Evolutionary conservation across 1,284 basidiomycete genomes (phyloP).

Genomic region (Filobasidium uniguttulatum): DNA sequence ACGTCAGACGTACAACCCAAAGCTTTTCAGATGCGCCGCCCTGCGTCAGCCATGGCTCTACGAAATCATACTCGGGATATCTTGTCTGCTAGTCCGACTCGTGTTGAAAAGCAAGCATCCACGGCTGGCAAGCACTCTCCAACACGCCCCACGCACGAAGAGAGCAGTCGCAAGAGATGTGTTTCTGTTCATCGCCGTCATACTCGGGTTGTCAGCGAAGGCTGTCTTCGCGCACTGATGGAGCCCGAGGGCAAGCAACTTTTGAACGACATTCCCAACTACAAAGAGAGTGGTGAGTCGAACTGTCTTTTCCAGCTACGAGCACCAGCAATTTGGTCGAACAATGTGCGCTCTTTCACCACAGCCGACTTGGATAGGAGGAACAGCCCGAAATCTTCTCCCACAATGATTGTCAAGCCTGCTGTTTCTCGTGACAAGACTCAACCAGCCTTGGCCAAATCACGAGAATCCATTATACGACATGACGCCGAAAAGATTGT

Average conservation of each 20-base stretch:
- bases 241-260: not conserved
- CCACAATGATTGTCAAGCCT: no score
- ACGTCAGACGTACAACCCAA: no score
- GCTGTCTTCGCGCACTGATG: not conserved
- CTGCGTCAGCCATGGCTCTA: conserved; percentile 8
- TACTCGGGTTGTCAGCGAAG: conserved; percentile 8
- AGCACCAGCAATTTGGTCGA: no score
- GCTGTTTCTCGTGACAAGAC: no score
- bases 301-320: no score
- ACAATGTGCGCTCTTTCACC: no score
- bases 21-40: conserved; percentile 8
- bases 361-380: no score
- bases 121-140: not conserved
- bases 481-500: not conserved
- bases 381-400: no score
- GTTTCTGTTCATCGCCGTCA: conserved; percentile 4
- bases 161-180: not conserved
- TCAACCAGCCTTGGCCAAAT: no score
- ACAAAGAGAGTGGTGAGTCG: no score
- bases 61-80: not conserved
- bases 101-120: not conserved
- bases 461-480: not conserved
- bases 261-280: no score
- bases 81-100: not conserved
- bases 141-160: no score